Conservation (phyloP, 495 filamentous ascomycete species). For the Penicillium arizonense region DNA sequence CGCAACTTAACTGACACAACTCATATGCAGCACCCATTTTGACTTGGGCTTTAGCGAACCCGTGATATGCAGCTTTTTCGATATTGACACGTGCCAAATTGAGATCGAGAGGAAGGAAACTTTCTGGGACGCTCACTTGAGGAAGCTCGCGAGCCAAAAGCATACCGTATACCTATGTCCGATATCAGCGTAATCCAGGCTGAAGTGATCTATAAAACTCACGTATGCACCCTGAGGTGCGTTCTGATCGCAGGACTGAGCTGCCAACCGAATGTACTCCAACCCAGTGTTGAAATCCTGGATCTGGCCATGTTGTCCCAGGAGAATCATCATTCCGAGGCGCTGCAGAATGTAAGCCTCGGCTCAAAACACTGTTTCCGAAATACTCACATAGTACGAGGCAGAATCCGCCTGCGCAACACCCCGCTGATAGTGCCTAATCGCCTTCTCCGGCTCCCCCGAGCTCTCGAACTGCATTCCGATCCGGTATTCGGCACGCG, state of each 20-base stretch:
- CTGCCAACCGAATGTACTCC: conserved; percentile 76
- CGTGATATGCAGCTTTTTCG: conserved; percentile 94
- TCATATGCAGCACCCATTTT: conserved; percentile 98
- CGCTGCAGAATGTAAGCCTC: conserved; percentile 48
- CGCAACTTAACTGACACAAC: conserved; percentile 86
- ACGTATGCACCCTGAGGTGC: conserved; percentile 95
- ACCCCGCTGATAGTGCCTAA: conserved; percentile 82
- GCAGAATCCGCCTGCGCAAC: conserved; percentile 80
- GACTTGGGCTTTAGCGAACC: conserved; percentile 94
- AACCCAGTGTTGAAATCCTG: conserved; percentile 79
- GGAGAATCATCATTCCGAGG: conserved; percentile 94
- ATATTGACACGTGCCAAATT: conserved; percentile 79
- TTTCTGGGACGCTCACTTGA: conserved; percentile 78
- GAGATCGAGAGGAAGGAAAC: conserved; percentile 70
- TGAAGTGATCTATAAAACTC: conserved; percentile 19
- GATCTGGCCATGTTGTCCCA: conserved; percentile 86
- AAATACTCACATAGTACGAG: conserved; percentile 67
- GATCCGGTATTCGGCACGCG: conserved; percentile 93
- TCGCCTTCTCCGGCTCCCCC: conserved; percentile 85
- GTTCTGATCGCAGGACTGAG: conserved; percentile 91
- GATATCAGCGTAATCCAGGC: conserved; percentile 9
- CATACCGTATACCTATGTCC: conserved; percentile 79
- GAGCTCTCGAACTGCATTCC: conserved; percentile 97
- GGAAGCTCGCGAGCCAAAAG: conserved; percentile 85
- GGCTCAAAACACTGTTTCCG: background rate